Evolutionary conservation across 805 yeast species (phyloP).

Genomic region (Alloascoidea hylecoeti): DNA sequence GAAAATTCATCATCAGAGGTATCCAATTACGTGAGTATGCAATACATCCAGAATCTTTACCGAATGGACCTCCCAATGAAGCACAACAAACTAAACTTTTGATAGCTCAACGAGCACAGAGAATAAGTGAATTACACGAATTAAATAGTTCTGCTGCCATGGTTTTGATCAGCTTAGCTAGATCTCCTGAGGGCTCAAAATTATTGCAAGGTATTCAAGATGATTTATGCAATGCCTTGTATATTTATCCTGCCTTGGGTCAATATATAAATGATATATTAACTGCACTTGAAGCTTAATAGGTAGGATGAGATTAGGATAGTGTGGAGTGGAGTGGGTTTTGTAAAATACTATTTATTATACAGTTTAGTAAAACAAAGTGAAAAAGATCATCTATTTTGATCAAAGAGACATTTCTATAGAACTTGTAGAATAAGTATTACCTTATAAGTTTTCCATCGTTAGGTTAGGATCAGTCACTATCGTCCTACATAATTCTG

Average conservation of each 20-base stretch:
- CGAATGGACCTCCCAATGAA: not conserved
- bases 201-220: not conserved
- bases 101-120: not conserved
- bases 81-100: not conserved
- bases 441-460: too few species aligned
- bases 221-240: not conserved
- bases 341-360: too few species aligned
- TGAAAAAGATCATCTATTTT: too few species aligned
- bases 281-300: not conserved
- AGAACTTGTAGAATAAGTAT: too few species aligned
- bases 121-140: not conserved
- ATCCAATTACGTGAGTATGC: constrained; percentile 64
- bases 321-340: too few species aligned
- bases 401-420: too few species aligned
- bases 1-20: constrained; percentile 86
- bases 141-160: constrained; percentile 1
- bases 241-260: not conserved
- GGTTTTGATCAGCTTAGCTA: not conserved
- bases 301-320: not conserved
- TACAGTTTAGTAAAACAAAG: too few species aligned
- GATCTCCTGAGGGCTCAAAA: not conserved
- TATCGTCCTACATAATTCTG: too few species aligned
- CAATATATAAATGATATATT: not conserved
- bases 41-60: constrained; percentile 10
- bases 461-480: too few species aligned